Conservation (phyloP, 2,329 filamentous ascomycete species). For the Macrophomina phaseolina region DNA sequence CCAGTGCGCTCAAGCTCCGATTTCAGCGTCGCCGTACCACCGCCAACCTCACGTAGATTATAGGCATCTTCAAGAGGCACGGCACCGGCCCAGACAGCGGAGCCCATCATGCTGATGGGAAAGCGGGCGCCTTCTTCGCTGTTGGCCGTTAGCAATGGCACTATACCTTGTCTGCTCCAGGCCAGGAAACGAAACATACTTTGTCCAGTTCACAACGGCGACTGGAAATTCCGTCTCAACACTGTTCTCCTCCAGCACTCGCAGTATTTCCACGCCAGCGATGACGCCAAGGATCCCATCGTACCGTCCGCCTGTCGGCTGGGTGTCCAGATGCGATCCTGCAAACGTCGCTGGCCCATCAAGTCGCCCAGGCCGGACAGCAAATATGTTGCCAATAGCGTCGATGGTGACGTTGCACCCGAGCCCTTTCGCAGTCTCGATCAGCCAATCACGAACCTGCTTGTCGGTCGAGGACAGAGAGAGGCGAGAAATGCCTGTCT, state of each 20-base stretch:
- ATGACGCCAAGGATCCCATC: slow-evolving; percentile 79
- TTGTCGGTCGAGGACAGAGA: slow-evolving; percentile 76
- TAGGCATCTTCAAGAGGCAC: slow-evolving; percentile 34
- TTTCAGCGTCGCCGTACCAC: slow-evolving; percentile 59
- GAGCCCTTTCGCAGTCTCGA: slow-evolving; percentile 64
- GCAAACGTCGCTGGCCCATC: slow-evolving; percentile 65
- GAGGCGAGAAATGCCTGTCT: slow-evolving; percentile 76
- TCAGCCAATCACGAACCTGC: slow-evolving; percentile 76
- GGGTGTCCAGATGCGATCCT: slow-evolving; percentile 68
- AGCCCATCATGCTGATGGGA: slow-evolving; percentile 74
- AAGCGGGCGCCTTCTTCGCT: slow-evolving; percentile 80
- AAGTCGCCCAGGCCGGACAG: slow-evolving; percentile 62
- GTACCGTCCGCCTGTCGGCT: slow-evolving; percentile 69
- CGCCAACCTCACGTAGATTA: slow-evolving; percentile 28
- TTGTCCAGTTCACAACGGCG: slow-evolving; percentile 80
- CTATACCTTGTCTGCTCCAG: too few species aligned
- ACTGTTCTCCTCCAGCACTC: slow-evolving; percentile 51
- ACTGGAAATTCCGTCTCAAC: slow-evolving; percentile 64
- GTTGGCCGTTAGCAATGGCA: too few species aligned
- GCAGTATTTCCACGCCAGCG: slow-evolving; percentile 74
- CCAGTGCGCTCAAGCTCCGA: slow-evolving; percentile 73
- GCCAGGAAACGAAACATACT: slow-evolving; percentile 38
- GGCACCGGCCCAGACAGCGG: slow-evolving; percentile 78
- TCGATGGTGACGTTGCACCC: slow-evolving; percentile 73
- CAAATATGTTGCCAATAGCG: slow-evolving; percentile 82